These are phyloP conservation scores for Xylaria flabelliformis DNA, from an alignment of 495 filamentous ascomycete species.

Conservation along the genomic window DNA sequence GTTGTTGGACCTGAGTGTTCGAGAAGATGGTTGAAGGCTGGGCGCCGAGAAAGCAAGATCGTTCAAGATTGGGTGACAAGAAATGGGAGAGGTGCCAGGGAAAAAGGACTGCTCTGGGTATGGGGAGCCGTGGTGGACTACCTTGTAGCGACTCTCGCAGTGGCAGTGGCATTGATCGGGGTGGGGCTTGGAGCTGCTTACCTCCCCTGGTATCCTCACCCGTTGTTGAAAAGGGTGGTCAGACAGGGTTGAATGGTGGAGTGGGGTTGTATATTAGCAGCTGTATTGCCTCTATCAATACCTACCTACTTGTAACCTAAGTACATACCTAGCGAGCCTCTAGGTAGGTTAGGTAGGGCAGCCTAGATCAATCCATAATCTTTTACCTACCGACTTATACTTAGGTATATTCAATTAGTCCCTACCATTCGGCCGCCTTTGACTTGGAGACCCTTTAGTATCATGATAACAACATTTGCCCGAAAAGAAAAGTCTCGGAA, in stretches of 20 bases:
- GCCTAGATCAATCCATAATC: too few relatives aligned
- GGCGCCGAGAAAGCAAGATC: conserved; percentile 39
- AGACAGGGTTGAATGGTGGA: conserved; percentile 15
- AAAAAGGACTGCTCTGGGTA: conserved; percentile 31
- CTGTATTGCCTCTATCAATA: background rate
- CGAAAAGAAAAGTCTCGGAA: background rate
- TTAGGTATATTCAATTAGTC: background rate
- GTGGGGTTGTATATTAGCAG: conserved; percentile 13
- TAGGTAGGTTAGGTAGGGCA: too few relatives aligned
- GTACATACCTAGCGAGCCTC: too few relatives aligned
- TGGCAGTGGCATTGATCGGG: conserved; percentile 13
- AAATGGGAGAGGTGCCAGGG: conserved; percentile 38
- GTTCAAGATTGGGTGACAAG: conserved; percentile 29
- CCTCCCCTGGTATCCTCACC: background rate
- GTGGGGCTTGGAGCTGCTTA: conserved; percentile 24
- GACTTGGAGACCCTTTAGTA: background rate
- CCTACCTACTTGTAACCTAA: too few relatives aligned
- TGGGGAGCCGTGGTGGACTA: conserved; percentile 19
- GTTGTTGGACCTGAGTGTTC: conserved; percentile 28
- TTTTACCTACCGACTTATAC: too few relatives aligned
- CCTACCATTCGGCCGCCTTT: background rate
- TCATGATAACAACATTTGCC: background rate
- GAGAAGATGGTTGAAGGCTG: conserved; percentile 36
- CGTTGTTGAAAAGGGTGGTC: background rate
- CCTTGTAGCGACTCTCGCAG: conserved; percentile 7